Base-by-base conservation (phyloP, 805 yeast species). In the Monosporozyma aquatica region DNA sequence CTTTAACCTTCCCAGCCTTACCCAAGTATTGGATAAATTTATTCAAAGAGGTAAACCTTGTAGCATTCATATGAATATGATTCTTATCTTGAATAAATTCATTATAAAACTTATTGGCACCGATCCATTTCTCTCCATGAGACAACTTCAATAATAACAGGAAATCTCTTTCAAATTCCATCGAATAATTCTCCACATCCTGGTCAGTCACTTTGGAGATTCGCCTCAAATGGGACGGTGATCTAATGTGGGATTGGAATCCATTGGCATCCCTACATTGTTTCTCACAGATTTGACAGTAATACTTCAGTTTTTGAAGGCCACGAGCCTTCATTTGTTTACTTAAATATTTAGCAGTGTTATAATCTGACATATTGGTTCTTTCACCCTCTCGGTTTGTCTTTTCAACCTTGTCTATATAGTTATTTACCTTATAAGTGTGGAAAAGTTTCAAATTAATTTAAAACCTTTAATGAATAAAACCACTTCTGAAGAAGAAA, bases 241-340 rank as follows among this genome's bases (percentile, higher is more conserved):
- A 79, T 48, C 72, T 70, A n/a, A 81, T 71, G 60, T 92, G 99
- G 54, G 90, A 82, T 54, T 83, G 82, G 68, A 84, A 92, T 21
- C 98, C 99, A 64, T 92, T 90, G 48, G 84, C 95, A 59, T 94
- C 99, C 43, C 97, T 68, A 59, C 97, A 89, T 64, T 92, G 99
- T 55, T 90, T 87, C 57, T 73, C 76, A 56, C 99, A 92, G 3
- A 86, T 72, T 59, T 82, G 97, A 61, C 99, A 92, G 62, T 87
- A 94, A 71, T 77, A 90, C 47, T 77, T 71, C 41, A 92, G 74
- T 55, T 84, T 80, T 62, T 89, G 97, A 21, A 89, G 76, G 2
- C 97, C 97, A 38, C 75, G 70, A 21, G 86, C 77, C 64, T 84
- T 85, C 71, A 85, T 72, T 59, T 81, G 78, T 54, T 84, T 86